Conservation (phyloP, 2,329 filamentous ascomycete genomes). For the Diaporthe aspalathi region DNA sequence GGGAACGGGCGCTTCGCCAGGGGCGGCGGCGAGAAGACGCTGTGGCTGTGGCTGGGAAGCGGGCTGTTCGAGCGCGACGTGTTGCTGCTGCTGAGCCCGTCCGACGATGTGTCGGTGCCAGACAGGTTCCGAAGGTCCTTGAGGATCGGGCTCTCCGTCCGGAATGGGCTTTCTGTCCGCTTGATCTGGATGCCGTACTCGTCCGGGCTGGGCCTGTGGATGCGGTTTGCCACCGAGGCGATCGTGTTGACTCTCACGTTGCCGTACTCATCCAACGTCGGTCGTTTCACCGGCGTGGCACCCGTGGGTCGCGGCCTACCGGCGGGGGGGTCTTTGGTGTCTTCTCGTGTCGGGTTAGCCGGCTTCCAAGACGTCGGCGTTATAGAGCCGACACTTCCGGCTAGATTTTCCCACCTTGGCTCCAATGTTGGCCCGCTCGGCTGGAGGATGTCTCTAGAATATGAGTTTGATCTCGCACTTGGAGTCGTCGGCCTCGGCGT, state of each 20-base stretch:
- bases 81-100: conserved; percentile 24
- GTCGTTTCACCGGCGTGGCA: conserved; percentile 9
- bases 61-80: conserved; percentile 32
- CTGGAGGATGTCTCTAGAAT: background rate
- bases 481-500: conserved; percentile 32
- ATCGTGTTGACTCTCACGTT: conserved; percentile 7
- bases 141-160: conserved; percentile 34
- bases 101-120: conserved; percentile 4
- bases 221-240: conserved; percentile 6
- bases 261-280: conserved; percentile 29
- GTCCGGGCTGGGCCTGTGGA: conserved; percentile 23
- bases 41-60: conserved; percentile 21
- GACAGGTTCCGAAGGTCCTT: conserved; percentile 1
- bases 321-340: background rate
- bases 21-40: conserved; percentile 39
- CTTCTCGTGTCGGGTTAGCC: conserved; percentile 6
- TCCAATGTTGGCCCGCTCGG: conserved; percentile 16
- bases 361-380: conserved; percentile 14
- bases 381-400: conserved; percentile 8
- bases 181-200: conserved; percentile 15
- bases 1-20: background rate
- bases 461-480: background rate
- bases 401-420: conserved; percentile 3
- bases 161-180: conserved; percentile 22
- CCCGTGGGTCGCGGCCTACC: conserved; percentile 12